phyloP scores from a whole-genome alignment of 305 asterid species.

The Nicotiana rustica region DNA sequence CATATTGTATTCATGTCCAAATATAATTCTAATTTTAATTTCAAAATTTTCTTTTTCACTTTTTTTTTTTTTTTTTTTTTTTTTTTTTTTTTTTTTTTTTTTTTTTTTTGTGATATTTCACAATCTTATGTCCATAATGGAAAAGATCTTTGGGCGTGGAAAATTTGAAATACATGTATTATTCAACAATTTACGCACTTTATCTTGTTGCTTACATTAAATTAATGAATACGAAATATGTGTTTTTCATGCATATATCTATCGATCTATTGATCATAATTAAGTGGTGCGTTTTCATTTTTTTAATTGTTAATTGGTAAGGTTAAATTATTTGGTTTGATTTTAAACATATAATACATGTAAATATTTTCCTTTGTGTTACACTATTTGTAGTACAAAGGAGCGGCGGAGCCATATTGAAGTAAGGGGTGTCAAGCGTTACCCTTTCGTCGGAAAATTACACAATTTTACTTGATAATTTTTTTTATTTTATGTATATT shows the following conservation, averaged over 20 bases:
- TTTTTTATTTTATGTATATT: too few species aligned
- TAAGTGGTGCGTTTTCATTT: background rate
- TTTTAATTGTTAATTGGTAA: background rate
- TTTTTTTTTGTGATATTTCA: too few species aligned
- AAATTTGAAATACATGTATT: background rate
- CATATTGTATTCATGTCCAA: too few species aligned
- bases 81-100: too few species aligned
- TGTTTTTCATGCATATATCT: background rate
- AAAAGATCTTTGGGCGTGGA: slow-evolving; percentile 29
- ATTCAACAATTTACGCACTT: background rate
- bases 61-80: too few species aligned
- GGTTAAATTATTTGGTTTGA: background rate
- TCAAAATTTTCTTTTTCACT: too few species aligned
- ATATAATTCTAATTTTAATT: too few species aligned
- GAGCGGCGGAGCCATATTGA: too few species aligned
- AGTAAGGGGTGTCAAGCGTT: too few species aligned
- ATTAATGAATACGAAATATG: background rate
- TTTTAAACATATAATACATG: background rate
- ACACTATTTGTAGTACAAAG: too few species aligned
- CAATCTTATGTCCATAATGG: background rate
- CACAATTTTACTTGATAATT: too few species aligned
- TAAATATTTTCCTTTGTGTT: background rate
- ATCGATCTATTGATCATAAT: background rate
- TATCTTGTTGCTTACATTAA: background rate
- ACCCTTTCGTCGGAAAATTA: too few species aligned